Conservation (phyloP, 495 filamentous ascomycete genomes). For the Hypoxylon rickii region DNA sequence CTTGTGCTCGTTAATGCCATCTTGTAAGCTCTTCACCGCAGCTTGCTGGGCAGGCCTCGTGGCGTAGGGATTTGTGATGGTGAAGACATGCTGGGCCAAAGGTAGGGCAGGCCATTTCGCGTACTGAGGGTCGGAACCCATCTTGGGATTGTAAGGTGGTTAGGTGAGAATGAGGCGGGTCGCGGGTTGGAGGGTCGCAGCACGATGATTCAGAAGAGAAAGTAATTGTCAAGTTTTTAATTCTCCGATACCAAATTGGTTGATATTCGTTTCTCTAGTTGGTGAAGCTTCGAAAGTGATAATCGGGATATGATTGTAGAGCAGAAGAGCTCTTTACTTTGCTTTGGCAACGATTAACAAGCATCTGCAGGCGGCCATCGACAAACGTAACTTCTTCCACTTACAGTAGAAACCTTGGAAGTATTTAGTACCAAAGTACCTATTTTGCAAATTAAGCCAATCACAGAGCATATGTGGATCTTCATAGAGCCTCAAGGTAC, state of each 20-base stretch:
- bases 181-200: neutral
- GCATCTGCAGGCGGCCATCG: constrained; percentile 35
- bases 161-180: neutral
- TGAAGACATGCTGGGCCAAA: constrained; percentile 96
- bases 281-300: no score
- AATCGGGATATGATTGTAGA: no score
- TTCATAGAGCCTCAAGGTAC: constrained; percentile 16
- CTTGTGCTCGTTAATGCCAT: constrained; percentile 90
- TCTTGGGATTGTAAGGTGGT: constrained; percentile 50
- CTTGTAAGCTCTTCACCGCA: constrained; percentile 81
- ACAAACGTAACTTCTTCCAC: constrained; percentile 35
- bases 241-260: no score
- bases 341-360: constrained; percentile 22
- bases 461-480: constrained; percentile 23
- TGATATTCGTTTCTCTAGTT: no score
- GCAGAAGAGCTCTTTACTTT: neutral
- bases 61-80: constrained; percentile 86
- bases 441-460: no score
- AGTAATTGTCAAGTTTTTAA: no score
- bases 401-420: neutral
- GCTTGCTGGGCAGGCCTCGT: constrained; percentile 67
- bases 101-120: constrained; percentile 90
- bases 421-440: constrained; percentile 3
- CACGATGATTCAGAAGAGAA: no score
- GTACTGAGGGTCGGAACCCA: constrained; percentile 98